Evolutionary conservation across 768 basidiomycete genomes (phyloP).

Genomic region (Rubroboletus satanas): DNA sequence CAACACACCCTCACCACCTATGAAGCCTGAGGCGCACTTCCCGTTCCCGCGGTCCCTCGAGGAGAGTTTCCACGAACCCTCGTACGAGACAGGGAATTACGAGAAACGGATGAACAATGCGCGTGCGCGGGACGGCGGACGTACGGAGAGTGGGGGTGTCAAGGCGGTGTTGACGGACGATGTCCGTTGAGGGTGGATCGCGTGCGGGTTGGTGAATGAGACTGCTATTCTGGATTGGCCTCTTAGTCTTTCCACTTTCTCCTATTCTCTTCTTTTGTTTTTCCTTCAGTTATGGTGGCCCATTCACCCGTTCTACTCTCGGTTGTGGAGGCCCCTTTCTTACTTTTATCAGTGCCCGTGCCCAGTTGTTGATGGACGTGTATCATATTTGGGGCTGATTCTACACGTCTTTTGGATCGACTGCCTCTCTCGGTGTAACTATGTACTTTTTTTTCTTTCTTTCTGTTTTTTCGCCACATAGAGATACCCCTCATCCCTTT

Average conservation of each 20-base stretch:
- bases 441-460: constrained; percentile 15
- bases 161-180: constrained; percentile 60
- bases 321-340: constrained; percentile 7
- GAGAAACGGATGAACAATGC: constrained; percentile 64
- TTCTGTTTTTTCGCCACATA: not conserved
- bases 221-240: constrained; percentile 10
- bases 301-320: constrained; percentile 7
- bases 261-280: constrained; percentile 3
- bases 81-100: constrained; percentile 29
- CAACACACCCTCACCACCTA: constrained; percentile 32
- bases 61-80: constrained; percentile 31
- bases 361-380: constrained; percentile 19
- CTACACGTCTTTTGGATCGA: constrained; percentile 11
- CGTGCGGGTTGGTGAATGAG: constrained; percentile 6
- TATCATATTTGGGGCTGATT: constrained; percentile 10
- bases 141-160: constrained; percentile 85
- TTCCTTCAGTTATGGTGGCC: constrained; percentile 8
- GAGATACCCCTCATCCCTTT: constrained; percentile 28
- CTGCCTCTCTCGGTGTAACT: constrained; percentile 21
- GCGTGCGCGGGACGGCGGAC: constrained; percentile 72
- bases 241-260: not conserved
- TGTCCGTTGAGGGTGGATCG: constrained; percentile 14
- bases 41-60: constrained; percentile 60
- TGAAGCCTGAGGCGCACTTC: constrained; percentile 41
- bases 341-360: constrained; percentile 11